A percentile compares a stretch with the other conserved stretches of the same genome.
These are phyloP conservation scores for Stagonosporopsis cucurbitacearum DNA, from an alignment of 2,329 filamentous ascomycete species.

Conservation along the genomic window DNA sequence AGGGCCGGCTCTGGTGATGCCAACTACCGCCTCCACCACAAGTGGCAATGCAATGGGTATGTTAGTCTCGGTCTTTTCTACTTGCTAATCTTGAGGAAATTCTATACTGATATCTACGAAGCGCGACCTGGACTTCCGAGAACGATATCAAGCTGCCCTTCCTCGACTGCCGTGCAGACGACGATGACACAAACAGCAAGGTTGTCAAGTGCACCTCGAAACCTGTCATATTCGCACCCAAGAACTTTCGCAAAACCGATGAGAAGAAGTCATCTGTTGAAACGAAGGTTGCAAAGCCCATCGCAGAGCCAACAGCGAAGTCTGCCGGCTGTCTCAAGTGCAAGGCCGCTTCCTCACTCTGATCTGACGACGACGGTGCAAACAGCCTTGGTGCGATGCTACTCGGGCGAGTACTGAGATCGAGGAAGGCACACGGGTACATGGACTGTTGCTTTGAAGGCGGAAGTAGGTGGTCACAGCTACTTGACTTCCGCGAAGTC, in stretches of 20 bases:
- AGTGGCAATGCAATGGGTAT: constrained; percentile 40
- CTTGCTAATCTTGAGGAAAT: not conserved
- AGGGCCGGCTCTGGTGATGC: constrained; percentile 24
- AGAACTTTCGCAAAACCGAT: constrained; percentile 29
- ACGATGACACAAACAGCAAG: constrained; percentile 5
- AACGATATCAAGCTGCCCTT: constrained; percentile 23
- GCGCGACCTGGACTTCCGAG: constrained; percentile 30
- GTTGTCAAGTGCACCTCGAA: constrained; percentile 16
- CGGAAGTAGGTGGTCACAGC: not conserved
- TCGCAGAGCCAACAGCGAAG: not conserved
- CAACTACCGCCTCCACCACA: constrained; percentile 37
- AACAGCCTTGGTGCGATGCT: too few species aligned
- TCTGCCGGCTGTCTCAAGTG: not conserved
- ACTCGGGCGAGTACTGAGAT: too few species aligned
- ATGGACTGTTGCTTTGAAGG: not conserved
- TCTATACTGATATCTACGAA: constrained; percentile 2
- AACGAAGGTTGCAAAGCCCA: not conserved
- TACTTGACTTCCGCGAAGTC: not conserved
- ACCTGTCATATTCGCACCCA: constrained; percentile 22
- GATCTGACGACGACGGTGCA: not conserved
- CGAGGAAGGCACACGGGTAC: too few species aligned
- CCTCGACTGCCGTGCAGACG: constrained; percentile 17
- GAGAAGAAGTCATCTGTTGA: constrained; percentile 1
- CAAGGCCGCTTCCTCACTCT: not conserved
- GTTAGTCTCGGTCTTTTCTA: constrained; percentile 2